Evolutionary conservation across 2,329 filamentous ascomycete species (phyloP), one percentile per base, ranked within the genome.

Genomic region (Falciphora oryzae): DNA sequence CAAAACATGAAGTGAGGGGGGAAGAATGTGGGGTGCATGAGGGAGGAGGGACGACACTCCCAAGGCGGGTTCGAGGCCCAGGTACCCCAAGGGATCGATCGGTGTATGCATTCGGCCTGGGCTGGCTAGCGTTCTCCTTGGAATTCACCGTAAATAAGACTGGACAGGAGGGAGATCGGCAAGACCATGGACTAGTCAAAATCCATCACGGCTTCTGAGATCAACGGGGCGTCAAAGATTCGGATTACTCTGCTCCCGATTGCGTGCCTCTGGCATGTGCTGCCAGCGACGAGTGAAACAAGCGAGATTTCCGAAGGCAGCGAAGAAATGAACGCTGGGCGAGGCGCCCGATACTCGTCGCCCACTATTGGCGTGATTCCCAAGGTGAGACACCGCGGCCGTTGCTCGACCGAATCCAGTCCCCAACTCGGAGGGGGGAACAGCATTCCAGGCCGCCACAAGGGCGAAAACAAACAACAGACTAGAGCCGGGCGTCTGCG

Each of bases 1-100:
- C 64, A 70, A 56, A 77, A 78, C 65, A 77, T 80, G 72, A 73
- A 75, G 64, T 77, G 71, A 67, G 5, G n/a, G 29, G 29, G 27
- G 16, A 53, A 31, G 58, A 44, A 53, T 53, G n/a, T 53, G 38
- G 38, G 38, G 38, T 44, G 38, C 38, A 38, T 14, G 13, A 44
- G 38, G 38, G 38, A 44, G 38, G 35, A 38, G 35, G 35, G 14
- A 38, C 16, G 11, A 13, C 35, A 38, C 35, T 38, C 14, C 35
- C 35, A 10, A 16, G 35, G 13, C 35, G 35, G 35, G 35, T 38
- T 38, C 35, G 35, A 38, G 35, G 35, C 32, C 3, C 32, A 8
- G 32, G 7, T 13, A 8, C 13, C 35, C 35, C 10, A 10, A 16
- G 35, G 13, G 35, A 16, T 14, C 14, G 38, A 44, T 44, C 38